These are phyloP conservation scores for Aspergillus diversus DNA, from an alignment of 495 filamentous ascomycete species.

Conservation along the genomic window DNA sequence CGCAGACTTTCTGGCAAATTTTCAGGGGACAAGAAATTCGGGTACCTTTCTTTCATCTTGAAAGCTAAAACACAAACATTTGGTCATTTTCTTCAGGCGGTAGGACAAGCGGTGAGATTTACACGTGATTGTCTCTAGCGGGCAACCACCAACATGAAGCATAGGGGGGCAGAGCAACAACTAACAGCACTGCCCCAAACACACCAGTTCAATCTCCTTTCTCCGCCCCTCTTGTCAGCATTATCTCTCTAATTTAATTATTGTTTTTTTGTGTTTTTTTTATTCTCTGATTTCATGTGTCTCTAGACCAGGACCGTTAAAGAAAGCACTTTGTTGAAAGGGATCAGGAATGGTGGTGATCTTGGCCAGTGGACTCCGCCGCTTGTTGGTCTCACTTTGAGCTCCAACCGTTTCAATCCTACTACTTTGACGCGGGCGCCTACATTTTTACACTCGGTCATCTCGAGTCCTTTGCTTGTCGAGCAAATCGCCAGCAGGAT, in stretches of 20 bases:
- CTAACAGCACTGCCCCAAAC: slow-evolving; percentile 29
- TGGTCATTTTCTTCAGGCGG: slow-evolving; percentile 18
- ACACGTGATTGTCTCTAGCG: slow-evolving; percentile 31
- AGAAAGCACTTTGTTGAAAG: slow-evolving; percentile 19
- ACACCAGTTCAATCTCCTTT: slow-evolving; percentile 20
- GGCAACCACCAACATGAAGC: slow-evolving; percentile 26
- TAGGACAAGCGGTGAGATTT: slow-evolving; percentile 24
- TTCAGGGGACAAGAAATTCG: too few relatives aligned
- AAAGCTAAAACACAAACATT: slow-evolving; percentile 15
- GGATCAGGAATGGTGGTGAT: slow-evolving; percentile 37
- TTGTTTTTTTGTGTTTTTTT: background rate
- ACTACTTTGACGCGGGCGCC: slow-evolving; percentile 24
- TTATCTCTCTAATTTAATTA: slow-evolving; percentile 14
- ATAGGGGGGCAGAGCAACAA: slow-evolving; percentile 30
- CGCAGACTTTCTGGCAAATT: too few relatives aligned
- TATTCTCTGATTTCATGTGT: slow-evolving; percentile 8
- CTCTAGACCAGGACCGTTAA: slow-evolving; percentile 7
- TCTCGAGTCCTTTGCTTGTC: slow-evolving; percentile 11
- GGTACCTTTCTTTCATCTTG: background rate
- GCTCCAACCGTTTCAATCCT: slow-evolving; percentile 30
- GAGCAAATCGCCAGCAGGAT: slow-evolving; percentile 10
- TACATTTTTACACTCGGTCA: slow-evolving; percentile 12
- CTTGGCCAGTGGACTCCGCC: slow-evolving; percentile 33
- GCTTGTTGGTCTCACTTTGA: slow-evolving; percentile 40
- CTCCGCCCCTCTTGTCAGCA: slow-evolving; percentile 9